Conservation (phyloP, 768 basidiomycete genomes). For the Kwoniella heveanensis region DNA sequence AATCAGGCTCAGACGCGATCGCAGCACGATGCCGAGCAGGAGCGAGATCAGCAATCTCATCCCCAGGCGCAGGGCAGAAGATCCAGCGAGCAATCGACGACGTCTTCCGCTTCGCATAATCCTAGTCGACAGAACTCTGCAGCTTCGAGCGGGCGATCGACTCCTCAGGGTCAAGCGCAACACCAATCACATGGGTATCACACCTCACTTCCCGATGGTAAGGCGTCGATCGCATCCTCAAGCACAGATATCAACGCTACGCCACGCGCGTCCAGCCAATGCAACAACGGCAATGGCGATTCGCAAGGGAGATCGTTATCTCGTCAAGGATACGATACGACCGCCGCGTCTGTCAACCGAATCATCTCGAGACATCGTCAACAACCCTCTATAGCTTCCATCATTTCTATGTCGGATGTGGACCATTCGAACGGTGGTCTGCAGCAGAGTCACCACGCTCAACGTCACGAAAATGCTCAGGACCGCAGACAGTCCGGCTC, state of each 20-base stretch:
- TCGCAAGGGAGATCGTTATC: constrained; percentile 7
- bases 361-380: constrained; percentile 45
- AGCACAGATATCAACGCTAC: constrained; percentile 22
- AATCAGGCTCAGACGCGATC: background rate
- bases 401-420: constrained; percentile 62
- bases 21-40: background rate
- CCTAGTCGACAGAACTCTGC: background rate
- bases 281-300: constrained; percentile 18
- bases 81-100: background rate
- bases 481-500: background rate
- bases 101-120: background rate
- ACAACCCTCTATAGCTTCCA: constrained; percentile 72
- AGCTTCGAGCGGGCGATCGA: constrained; percentile 17
- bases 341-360: constrained; percentile 40
- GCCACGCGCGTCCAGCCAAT: constrained; percentile 16
- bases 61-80: background rate
- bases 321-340: constrained; percentile 23
- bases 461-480: too few relatives aligned
- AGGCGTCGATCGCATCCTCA: background rate
- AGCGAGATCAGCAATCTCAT: constrained; percentile 5
- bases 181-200: constrained; percentile 10
- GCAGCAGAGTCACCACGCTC: too few relatives aligned
- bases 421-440: background rate
- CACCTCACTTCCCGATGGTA: constrained; percentile 28
- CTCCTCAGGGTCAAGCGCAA: constrained; percentile 25